A percentile compares a stretch with the other conserved stretches of the same genome.
These are phyloP conservation scores for Chaetomium cochliodes DNA, from an alignment of 495 filamentous ascomycete genomes.

Conservation along the genomic window DNA sequence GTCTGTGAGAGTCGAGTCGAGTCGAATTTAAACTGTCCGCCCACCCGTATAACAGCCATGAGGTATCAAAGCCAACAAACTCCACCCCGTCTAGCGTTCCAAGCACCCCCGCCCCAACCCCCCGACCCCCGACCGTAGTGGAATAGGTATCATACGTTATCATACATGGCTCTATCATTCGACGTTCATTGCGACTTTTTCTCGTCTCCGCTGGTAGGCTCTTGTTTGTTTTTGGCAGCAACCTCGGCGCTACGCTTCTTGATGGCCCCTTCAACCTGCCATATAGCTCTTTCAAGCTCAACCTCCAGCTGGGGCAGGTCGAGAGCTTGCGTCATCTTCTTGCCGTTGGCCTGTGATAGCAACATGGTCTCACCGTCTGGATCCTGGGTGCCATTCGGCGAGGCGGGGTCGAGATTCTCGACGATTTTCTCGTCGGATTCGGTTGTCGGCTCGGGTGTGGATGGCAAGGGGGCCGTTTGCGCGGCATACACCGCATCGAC, in stretches of 20 bases:
- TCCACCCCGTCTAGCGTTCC: constrained; percentile 14
- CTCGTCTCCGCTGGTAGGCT: constrained; percentile 22
- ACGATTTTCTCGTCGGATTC: constrained; percentile 15
- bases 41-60: neutral
- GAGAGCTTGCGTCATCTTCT: constrained; percentile 65
- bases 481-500: constrained; percentile 72
- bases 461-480: constrained; percentile 33
- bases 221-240: constrained; percentile 14
- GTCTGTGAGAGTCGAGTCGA: neutral
- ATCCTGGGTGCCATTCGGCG: constrained; percentile 21
- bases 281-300: constrained; percentile 87
- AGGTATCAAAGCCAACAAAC: neutral
- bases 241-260: constrained; percentile 48
- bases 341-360: constrained; percentile 58
- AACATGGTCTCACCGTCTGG: constrained; percentile 56
- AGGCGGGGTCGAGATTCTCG: constrained; percentile 25
- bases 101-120: neutral
- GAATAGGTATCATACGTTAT: constrained; percentile 19
- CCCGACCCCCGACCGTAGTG: neutral
- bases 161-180: constrained; percentile 25
- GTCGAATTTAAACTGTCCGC: neutral
- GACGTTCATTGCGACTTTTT: constrained; percentile 27
- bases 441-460: constrained; percentile 33
- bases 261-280: constrained; percentile 75
- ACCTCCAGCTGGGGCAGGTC: constrained; percentile 76